Evolutionary conservation across 805 yeast species (phyloP).

Genomic region (Hanseniaspora hatyaiensis): DNA sequence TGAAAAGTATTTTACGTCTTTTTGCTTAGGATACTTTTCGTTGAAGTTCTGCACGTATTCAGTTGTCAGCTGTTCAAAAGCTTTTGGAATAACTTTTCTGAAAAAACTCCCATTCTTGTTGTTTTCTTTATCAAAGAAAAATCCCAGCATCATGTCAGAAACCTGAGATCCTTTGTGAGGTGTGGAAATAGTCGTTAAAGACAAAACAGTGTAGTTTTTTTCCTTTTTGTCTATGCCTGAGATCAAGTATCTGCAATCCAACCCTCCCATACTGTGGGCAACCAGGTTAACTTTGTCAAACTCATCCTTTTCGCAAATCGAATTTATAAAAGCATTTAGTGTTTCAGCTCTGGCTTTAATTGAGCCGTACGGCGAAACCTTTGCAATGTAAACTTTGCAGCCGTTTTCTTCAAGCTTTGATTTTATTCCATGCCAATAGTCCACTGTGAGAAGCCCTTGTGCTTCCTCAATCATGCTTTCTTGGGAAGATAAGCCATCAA

Average conservation of each 20-base stretch:
- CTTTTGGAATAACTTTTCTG: conserved; percentile 27
- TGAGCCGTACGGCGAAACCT: conserved; percentile 72
- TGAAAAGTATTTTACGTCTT: conserved; percentile 60
- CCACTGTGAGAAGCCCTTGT: conserved; percentile 32
- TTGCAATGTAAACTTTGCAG: conserved; percentile 55
- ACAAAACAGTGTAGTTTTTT: conserved; percentile 46
- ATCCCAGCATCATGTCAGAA: conserved; percentile 45
- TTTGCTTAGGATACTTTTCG: conserved; percentile 38
- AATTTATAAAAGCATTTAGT: conserved; percentile 41
- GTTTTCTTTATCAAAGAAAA: conserved; percentile 17
- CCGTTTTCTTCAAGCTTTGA: conserved; percentile 51
- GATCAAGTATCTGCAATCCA: conserved; percentile 70
- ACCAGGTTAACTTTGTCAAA: conserved; percentile 54
- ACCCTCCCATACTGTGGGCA: conserved; percentile 92
- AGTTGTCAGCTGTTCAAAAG: conserved; percentile 59
- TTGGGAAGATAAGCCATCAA: conserved; percentile 28
- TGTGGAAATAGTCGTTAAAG: conserved; percentile 74
- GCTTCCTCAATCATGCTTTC: background rate
- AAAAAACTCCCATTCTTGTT: conserved; percentile 22
- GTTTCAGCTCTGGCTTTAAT: conserved; percentile 55
- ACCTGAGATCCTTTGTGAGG: conserved; percentile 82
- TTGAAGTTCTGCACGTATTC: conserved; percentile 45
- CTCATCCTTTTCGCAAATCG: conserved; percentile 19
- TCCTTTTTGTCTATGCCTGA: conserved; percentile 35
- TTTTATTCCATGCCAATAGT: conserved; percentile 76